Evolutionary conservation across 257 asterid genomes (phyloP).

Genomic region (Cinchona pubescens): DNA sequence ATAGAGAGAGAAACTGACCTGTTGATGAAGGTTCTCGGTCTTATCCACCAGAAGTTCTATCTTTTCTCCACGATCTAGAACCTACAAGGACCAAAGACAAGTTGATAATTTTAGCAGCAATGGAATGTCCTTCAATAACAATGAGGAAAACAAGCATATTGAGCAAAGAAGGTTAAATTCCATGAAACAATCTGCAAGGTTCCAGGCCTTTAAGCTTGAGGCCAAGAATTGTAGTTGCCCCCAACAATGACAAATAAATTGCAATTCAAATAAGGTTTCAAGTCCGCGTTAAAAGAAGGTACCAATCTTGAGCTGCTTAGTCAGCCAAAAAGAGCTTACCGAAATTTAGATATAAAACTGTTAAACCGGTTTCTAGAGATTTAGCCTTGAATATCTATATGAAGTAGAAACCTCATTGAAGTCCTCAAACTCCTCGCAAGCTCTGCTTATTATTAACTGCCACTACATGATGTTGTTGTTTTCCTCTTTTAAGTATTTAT

Average conservation of each 20-base stretch:
- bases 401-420: neutral
- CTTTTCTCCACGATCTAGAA: slow-evolving; percentile 92
- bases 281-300: too few relatives aligned
- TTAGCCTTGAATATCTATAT: neutral
- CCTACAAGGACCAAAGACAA: slow-evolving; percentile 40
- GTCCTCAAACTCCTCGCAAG: neutral
- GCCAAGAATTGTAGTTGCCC: neutral
- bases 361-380: neutral
- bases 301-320: too few relatives aligned
- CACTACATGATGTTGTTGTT: neutral
- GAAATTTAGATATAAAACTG: neutral
- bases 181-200: too few relatives aligned
- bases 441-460: neutral
- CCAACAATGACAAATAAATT: too few relatives aligned
- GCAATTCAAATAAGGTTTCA: too few relatives aligned
- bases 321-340: too few relatives aligned
- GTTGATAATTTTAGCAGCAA: neutral
- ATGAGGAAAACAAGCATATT: too few relatives aligned
- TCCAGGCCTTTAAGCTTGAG: too few relatives aligned
- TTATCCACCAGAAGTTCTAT: slow-evolving; percentile 90
- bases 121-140: neutral
- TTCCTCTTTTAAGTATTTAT: neutral
- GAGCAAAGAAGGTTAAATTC: neutral
- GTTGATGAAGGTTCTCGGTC: slow-evolving; percentile 84
- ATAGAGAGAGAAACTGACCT: slow-evolving; percentile 39